phyloP scores from a whole-genome alignment of 108 stramenopile species.

The Nitzschia sp. region DNA sequence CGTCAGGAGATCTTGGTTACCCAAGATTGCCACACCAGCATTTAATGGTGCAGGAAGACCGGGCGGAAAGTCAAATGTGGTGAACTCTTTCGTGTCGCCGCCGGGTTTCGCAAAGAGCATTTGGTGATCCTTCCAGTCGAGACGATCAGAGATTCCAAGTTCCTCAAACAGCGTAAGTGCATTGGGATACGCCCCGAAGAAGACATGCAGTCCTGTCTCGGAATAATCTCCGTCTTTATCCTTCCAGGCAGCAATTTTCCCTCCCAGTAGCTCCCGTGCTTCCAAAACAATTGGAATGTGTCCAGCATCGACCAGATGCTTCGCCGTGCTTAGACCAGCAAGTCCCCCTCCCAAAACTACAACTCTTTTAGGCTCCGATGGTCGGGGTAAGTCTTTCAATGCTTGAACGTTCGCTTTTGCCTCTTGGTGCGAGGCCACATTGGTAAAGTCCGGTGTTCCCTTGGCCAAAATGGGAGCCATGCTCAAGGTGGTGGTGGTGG shows the following conservation, averaged over 20 bases:
- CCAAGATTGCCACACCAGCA: slow-evolving; percentile 87
- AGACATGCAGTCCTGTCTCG: slow-evolving; percentile 94
- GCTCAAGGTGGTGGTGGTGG: not conserved
- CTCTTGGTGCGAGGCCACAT: slow-evolving; percentile 11
- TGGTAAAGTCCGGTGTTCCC: slow-evolving; percentile 9
- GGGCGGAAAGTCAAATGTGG: slow-evolving; percentile 91
- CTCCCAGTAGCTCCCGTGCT: slow-evolving; percentile 78
- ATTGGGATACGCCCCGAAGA: slow-evolving; percentile 96
- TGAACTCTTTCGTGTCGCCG: slow-evolving; percentile 60
- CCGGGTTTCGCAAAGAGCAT: slow-evolving; percentile 97
- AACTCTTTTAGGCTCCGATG: slow-evolving; percentile 51
- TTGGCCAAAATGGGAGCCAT: slow-evolving; percentile 1
- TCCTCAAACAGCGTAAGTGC: slow-evolving; percentile 91
- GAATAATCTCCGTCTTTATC: slow-evolving; percentile 87
- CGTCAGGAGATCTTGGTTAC: slow-evolving; percentile 93
- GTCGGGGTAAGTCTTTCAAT: slow-evolving; percentile 4
- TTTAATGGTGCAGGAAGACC: slow-evolving; percentile 96
- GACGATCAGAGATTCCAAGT: slow-evolving; percentile 86
- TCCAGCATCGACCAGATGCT: slow-evolving; percentile 89
- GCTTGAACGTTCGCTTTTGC: slow-evolving; percentile 5
- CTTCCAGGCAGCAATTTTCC: slow-evolving; percentile 91
- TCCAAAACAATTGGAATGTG: slow-evolving; percentile 81
- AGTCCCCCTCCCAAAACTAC: slow-evolving; percentile 91
- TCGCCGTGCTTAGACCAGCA: slow-evolving; percentile 83
- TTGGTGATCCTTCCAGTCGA: slow-evolving; percentile 95